Base-by-base conservation (phyloP, 2,329 filamentous ascomycete genomes). In the Botrytis pseudocinerea region DNA sequence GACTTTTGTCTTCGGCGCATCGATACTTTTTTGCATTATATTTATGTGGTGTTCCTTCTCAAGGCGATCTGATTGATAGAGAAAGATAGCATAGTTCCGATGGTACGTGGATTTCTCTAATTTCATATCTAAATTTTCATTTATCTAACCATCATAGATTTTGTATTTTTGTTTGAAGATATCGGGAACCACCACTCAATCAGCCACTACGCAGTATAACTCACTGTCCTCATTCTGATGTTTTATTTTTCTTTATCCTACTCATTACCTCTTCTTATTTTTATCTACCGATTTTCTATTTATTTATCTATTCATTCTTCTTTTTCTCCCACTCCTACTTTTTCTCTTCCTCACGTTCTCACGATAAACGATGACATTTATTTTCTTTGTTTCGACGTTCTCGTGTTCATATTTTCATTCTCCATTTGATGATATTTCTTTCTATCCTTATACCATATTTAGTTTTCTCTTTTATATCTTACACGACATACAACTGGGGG, bases 401-500 rank as follows among this genome's bases (percentile, higher is more conserved):
- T 57, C 35, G 20, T 68, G 46, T 54, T 40, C 25, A 68, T 54
- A 54, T 42, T 54, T 28, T 10, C 1, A 18, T 54, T 42, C 51
- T 54, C 2, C 1, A 18, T 20, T 42, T 22, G 46, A 40, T 4
- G 35, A 68, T 40, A 22, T 68, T 40, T 40, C 64, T 40, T 68
- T 68, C 32, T 68, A 40, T 40, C 51, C 25, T n/a, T 22, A 28
- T 54, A 22, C 63, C 35, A 51, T 54, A 40, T 54, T 66, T 66
- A 28, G 32, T 25, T 40, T 28, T 68, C 18, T 54, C n/a, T 54
- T 22, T 28, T 7, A 22, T 25, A 22, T 35, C n/a, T 54, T 28
- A 40, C 35, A 7, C 8, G 25, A 22, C 12, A n/a, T 22, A 28
- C 14, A 28, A 22, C 32, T n/a, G 12, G 46, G n/a, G 12, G 44